Percentiles rank a stretch among this genome's conserved stretches.
Evolutionary conservation across 2,329 filamentous ascomycete species (phyloP).

Genomic region (Plenodomus tracheiphilus): DNA sequence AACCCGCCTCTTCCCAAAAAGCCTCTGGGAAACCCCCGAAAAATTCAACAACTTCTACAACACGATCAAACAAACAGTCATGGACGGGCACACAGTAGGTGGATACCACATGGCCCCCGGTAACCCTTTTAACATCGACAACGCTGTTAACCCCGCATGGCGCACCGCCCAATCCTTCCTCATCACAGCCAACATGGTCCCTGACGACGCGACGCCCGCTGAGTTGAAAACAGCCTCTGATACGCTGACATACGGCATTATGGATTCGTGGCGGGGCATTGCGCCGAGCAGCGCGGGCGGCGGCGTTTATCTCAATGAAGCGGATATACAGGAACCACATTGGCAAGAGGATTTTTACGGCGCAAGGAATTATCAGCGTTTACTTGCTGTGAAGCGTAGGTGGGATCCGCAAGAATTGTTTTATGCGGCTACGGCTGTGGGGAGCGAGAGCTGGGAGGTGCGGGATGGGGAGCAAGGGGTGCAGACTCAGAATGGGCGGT

Average conservation of each 20-base stretch:
- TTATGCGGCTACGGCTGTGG: conserved; percentile 26
- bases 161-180: conserved; percentile 26
- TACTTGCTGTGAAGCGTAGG: conserved; percentile 30
- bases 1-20: conserved; percentile 21
- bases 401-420: conserved; percentile 34
- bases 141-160: conserved; percentile 32
- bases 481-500: conserved; percentile 28
- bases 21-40: conserved; percentile 17
- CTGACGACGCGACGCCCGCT: conserved; percentile 14
- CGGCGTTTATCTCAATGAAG: conserved; percentile 35
- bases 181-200: conserved; percentile 21
- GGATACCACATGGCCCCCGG: conserved; percentile 26
- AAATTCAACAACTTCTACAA: conserved; percentile 18
- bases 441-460: conserved; percentile 30
- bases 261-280: conserved; percentile 20
- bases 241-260: conserved; percentile 18
- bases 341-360: conserved; percentile 37
- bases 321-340: conserved; percentile 26
- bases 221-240: conserved; percentile 14
- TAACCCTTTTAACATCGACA: conserved; percentile 20
- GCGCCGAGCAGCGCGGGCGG: conserved; percentile 24
- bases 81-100: conserved; percentile 13
- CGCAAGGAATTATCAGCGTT: conserved; percentile 23
- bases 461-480: conserved; percentile 20
- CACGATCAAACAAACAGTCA: conserved; percentile 19